phyloP scores from a whole-genome alignment of 306 rosid genomes.

The Ormosia semicastrata region DNA sequence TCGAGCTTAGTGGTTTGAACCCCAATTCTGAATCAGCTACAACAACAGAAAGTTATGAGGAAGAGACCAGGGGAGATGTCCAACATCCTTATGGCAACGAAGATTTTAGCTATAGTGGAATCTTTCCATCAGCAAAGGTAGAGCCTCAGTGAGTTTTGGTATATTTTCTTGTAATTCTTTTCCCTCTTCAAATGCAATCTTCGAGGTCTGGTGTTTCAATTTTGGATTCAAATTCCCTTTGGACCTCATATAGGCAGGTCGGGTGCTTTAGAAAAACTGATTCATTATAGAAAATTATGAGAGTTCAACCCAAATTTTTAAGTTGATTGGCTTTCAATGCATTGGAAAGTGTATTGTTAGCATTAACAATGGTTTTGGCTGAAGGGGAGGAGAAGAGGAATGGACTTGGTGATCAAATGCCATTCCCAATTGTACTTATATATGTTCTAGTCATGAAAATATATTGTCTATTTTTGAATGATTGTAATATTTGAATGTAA shows the following conservation, averaged over 20 bases:
- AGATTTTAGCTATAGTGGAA: slow-evolving; percentile 45
- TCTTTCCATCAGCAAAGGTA: slow-evolving; percentile 39
- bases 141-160: slow-evolving; percentile 41
- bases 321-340: slow-evolving; percentile 19
- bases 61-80: neutral
- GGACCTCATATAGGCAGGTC: neutral
- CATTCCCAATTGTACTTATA: neutral
- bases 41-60: slow-evolving; percentile 45
- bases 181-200: slow-evolving; percentile 1
- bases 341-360: slow-evolving; percentile 8
- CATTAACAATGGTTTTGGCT: neutral
- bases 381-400: slow-evolving; percentile 1
- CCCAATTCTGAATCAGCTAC: slow-evolving; percentile 50
- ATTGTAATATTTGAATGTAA: slow-evolving; percentile 26
- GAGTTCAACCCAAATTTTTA: neutral
- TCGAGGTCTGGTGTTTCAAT: slow-evolving; percentile 20
- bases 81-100: slow-evolving; percentile 40
- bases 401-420: neutral
- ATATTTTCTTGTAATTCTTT: neutral
- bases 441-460: slow-evolving; percentile 9
- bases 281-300: neutral
- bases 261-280: neutral
- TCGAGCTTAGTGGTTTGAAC: slow-evolving; percentile 53
- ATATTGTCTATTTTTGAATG: slow-evolving; percentile 22
- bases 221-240: slow-evolving; percentile 12